These are phyloP conservation scores for Cyanodermella asteris DNA, from an alignment of 2,329 filamentous ascomycete genomes.

Conservation along the genomic window DNA sequence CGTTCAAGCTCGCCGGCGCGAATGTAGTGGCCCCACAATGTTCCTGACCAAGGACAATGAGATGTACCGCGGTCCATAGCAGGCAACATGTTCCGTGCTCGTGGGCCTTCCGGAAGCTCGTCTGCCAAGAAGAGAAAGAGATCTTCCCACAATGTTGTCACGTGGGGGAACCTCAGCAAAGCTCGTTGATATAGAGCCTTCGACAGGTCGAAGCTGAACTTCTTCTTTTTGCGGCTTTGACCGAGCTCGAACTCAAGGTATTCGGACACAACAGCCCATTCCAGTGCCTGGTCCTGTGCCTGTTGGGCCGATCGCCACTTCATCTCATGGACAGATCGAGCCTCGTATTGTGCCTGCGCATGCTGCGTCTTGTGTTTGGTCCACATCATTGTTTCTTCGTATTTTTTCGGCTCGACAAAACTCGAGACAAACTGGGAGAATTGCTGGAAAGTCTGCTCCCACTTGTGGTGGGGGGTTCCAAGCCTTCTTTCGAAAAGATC, in stretches of 20 bases:
- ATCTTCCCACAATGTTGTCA: slow-evolving; percentile 63
- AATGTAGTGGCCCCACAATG: slow-evolving; percentile 77
- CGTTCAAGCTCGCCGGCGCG: slow-evolving; percentile 61
- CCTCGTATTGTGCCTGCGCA: slow-evolving; percentile 29
- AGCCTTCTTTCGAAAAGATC: slow-evolving; percentile 32
- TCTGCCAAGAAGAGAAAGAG: slow-evolving; percentile 51
- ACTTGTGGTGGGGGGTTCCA: slow-evolving; percentile 34
- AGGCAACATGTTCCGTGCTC: slow-evolving; percentile 36
- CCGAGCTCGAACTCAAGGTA: slow-evolving; percentile 75
- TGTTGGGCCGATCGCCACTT: slow-evolving; percentile 29
- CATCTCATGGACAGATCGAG: slow-evolving; percentile 33
- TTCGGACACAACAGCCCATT: slow-evolving; percentile 32
- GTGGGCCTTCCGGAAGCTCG: slow-evolving; percentile 25
- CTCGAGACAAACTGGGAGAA: slow-evolving; percentile 38
- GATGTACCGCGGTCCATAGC: slow-evolving; percentile 62
- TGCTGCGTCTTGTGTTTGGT: slow-evolving; percentile 27
- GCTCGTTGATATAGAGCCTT: slow-evolving; percentile 57
- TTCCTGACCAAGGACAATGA: slow-evolving; percentile 84
- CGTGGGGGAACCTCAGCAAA: slow-evolving; percentile 47
- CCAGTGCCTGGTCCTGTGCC: slow-evolving; percentile 27
- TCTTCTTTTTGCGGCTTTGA: slow-evolving; percentile 33
- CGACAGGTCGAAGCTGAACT: slow-evolving; percentile 31
- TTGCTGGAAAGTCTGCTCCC: slow-evolving; percentile 34
- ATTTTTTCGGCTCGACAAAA: slow-evolving; percentile 29
- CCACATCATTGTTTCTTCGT: slow-evolving; percentile 36